phyloP scores from a whole-genome alignment of 768 basidiomycete genomes.

The Leccinum incarnatum region DNA sequence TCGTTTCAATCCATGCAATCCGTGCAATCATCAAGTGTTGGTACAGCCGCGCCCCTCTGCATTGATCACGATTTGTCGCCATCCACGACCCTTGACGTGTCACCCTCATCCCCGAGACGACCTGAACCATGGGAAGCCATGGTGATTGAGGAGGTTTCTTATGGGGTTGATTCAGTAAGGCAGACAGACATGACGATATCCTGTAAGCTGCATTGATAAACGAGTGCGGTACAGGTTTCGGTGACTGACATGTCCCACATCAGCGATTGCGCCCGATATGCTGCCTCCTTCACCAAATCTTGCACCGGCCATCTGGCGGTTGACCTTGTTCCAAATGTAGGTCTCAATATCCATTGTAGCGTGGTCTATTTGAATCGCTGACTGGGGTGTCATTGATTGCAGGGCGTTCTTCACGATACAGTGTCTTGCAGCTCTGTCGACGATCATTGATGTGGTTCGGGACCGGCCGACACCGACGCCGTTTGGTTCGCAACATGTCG shows the following conservation, averaged over 20 bases:
- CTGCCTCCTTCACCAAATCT: conserved; percentile 24
- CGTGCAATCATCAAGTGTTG: not conserved
- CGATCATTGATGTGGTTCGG: conserved; percentile 47
- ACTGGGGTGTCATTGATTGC: conserved; percentile 1
- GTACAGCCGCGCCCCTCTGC: not conserved
- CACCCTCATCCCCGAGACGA: not conserved
- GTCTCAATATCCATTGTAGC: not conserved
- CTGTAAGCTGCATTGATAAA: conserved; percentile 6
- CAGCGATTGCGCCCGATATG: conserved; percentile 2
- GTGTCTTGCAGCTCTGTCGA: conserved; percentile 47
- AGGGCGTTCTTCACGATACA: conserved; percentile 47
- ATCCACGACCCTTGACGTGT: not conserved
- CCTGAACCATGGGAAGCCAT: conserved; percentile 7
- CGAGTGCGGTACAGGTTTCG: not conserved
- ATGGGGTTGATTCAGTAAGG: not conserved
- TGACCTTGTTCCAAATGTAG: conserved; percentile 57
- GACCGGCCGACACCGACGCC: conserved; percentile 41
- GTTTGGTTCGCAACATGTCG: conserved; percentile 66
- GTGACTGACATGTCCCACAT: not conserved
- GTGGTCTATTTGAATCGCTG: not conserved
- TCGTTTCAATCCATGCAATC: not conserved
- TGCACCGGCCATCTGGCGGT: conserved; percentile 45
- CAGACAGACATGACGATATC: conserved; percentile 3
- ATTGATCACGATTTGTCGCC: not conserved
- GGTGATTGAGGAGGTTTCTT: not conserved